phyloP scores from a whole-genome alignment of 257 asterid species.

The Solanum arcanum region DNA sequence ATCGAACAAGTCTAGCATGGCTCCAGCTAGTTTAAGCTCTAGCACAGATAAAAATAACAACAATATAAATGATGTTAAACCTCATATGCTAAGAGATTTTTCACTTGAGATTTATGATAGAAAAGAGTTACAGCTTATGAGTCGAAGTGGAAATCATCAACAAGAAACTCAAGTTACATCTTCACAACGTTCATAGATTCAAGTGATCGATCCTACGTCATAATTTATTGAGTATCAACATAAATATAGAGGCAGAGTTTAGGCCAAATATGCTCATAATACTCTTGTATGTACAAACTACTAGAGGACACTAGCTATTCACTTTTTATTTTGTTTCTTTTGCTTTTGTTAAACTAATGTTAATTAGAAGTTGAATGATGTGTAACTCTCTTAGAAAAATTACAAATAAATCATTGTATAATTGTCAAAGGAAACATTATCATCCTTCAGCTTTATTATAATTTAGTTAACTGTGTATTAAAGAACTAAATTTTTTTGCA shows the following conservation, averaged over 20 bases:
- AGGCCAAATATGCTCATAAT: neutral
- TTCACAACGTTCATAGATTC: neutral
- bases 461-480: neutral
- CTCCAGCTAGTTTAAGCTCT: neutral
- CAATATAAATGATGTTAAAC: neutral
- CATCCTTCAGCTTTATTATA: neutral
- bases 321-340: neutral
- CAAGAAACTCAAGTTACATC: neutral
- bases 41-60: neutral
- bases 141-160: neutral
- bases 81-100: slow-evolving; percentile 1
- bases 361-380: neutral
- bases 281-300: neutral
- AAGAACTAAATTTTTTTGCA: neutral
- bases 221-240: neutral
- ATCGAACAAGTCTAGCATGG: neutral
- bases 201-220: neutral
- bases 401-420: neutral
- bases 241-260: neutral
- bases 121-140: neutral
- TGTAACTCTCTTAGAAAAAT: neutral
- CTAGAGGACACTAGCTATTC: neutral
- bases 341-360: neutral
- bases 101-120: neutral
- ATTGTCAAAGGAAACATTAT: neutral